These are phyloP conservation scores for Immersiella caudata DNA, from an alignment of 495 filamentous ascomycete genomes.

Conservation along the genomic window DNA sequence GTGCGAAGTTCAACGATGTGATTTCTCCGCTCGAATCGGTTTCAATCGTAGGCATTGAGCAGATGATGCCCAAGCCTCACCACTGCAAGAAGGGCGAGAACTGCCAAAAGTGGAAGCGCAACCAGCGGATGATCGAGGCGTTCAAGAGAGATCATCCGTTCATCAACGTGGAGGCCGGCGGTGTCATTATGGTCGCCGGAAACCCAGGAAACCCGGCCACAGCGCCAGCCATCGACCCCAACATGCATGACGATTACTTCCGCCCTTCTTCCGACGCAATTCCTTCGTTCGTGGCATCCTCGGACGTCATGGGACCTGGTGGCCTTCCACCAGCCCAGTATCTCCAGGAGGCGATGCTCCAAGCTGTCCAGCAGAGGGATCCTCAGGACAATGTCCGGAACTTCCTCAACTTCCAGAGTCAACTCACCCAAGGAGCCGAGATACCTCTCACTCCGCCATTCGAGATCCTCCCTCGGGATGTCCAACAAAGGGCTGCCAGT, in stretches of 20 bases:
- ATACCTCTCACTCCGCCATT: constrained; percentile 58
- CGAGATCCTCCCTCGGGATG: constrained; percentile 46
- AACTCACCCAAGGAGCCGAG: constrained; percentile 54
- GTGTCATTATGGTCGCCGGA: constrained; percentile 66
- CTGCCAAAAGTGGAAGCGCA: constrained; percentile 77
- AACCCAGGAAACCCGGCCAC: constrained; percentile 71
- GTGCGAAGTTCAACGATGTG: constrained; percentile 58
- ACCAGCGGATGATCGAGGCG: constrained; percentile 67
- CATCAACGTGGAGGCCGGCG: constrained; percentile 55
- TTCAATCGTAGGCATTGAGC: constrained; percentile 90
- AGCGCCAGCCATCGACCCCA: constrained; percentile 50
- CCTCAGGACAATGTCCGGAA: constrained; percentile 90
- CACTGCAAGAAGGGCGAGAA: constrained; percentile 87
- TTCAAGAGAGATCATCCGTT: constrained; percentile 73
- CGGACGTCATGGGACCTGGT: constrained; percentile 77
- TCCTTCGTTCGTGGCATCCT: constrained; percentile 86
- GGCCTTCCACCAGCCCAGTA: constrained; percentile 61
- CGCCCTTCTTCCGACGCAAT: constrained; percentile 64
- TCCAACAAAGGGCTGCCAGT: constrained; percentile 9
- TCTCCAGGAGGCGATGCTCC: constrained; percentile 71
- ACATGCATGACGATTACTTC: constrained; percentile 42
- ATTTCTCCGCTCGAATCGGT: constrained; percentile 79
- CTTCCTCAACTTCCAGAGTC: constrained; percentile 78
- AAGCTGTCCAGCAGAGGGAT: constrained; percentile 67
- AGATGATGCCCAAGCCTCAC: constrained; percentile 81